Base-by-base conservation (phyloP, 2,329 filamentous ascomycete species). In the Cadophora luteo-olivacea region DNA sequence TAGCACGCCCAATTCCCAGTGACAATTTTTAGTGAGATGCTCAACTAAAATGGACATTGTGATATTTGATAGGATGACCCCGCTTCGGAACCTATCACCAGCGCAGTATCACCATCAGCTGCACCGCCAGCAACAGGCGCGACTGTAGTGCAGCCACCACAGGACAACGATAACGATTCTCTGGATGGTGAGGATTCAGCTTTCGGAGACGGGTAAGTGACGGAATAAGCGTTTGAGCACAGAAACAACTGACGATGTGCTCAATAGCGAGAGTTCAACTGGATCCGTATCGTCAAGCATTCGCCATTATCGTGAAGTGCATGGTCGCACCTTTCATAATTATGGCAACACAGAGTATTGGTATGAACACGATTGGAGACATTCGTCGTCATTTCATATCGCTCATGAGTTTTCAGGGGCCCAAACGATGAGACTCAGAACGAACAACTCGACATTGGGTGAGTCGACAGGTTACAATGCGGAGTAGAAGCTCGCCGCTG, bases 271-370 rank as follows among this genome's bases (percentile, higher is more conserved):
- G 8, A 66, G 41, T 22, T 65, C 63, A 22, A 65, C 63, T 1
- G 33, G 22, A 8, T 65, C 63, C 6, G 22, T 65, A 33, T 32
- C 60, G 38, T 48, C 45, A 0, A 81, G 78, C 64, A 79, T 82
- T 48, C 68, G 76, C 32, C 69, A 76, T 7, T 81, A 80, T 69
- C 78, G 79, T 12, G 72, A 75, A 4, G 78, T 81, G 48, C 79
- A 82, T 68, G 80, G 80, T 1, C 72, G 80, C n/a, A 81, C 79
- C 0, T 82, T 81, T 58, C 80, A 82, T 62, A 74, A 79, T 11
- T 80, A 45, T 41, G 65, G 66, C 38, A 51, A 45, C 14, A 48
- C 62, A 8, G 62, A 65, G n/a, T 68, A 68, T 24, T 61, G 61
- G 65, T 63, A 57, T 36, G 58, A 38, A 16, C 14, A 32, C 24